Percentiles rank a stretch among this genome's conserved stretches.
These are phyloP conservation scores for Ganoderma multipileum DNA, from an alignment of 1,284 basidiomycete genomes.

Conservation along the genomic window DNA sequence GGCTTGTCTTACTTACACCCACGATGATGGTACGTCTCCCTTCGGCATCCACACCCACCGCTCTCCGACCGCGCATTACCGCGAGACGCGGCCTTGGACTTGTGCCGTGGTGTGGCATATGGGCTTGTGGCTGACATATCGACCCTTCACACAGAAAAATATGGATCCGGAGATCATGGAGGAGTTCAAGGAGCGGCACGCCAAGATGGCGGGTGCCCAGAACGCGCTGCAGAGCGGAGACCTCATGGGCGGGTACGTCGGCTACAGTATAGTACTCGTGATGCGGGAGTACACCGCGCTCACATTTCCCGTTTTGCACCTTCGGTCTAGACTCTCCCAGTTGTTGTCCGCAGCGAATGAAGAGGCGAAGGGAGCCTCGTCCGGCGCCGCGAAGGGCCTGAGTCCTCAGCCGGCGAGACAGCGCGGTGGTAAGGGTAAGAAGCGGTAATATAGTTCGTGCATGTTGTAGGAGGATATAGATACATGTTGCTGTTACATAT, in stretches of 20 bases:
- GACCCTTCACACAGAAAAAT: constrained; percentile 61
- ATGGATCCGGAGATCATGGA: constrained; percentile 79
- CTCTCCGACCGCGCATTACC: background rate
- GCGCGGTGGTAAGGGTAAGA: constrained; percentile 38
- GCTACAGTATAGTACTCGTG: background rate
- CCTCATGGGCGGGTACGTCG: constrained; percentile 46
- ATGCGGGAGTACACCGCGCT: background rate
- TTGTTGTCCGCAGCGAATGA: constrained; percentile 34
- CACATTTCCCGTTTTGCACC: background rate
- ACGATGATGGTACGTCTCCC: constrained; percentile 71
- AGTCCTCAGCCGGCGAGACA: constrained; percentile 33
- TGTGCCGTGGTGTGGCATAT: background rate
- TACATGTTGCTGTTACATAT: constrained; percentile 24
- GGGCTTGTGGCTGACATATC: background rate
- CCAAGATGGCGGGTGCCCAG: constrained; percentile 64
- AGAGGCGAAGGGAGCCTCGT: constrained; percentile 32
- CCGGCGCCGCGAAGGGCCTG: constrained; percentile 26
- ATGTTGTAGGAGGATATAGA: constrained; percentile 7
- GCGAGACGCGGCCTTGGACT: background rate
- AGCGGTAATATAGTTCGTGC: constrained; percentile 25
- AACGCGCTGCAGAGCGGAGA: constrained; percentile 65
- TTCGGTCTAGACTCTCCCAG: constrained; percentile 34
- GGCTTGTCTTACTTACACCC: constrained; percentile 80
- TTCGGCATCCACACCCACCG: background rate
- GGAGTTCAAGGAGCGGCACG: constrained; percentile 75